Evolutionary conservation across 78 protist genomes (phyloP).

Genomic region (Planoprotostelium fungivorum): DNA sequence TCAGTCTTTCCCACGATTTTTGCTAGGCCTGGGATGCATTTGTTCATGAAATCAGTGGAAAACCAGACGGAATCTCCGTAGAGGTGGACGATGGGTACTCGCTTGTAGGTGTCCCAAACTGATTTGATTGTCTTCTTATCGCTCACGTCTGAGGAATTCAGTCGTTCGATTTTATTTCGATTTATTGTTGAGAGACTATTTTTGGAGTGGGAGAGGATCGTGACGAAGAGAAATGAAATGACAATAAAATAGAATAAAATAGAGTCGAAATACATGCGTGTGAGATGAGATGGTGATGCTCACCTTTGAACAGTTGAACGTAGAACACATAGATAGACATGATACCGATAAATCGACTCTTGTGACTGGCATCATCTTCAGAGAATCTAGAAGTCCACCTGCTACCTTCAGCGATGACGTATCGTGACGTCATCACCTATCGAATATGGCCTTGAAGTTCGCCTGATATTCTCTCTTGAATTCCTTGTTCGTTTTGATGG

Average conservation of each 20-base stretch:
- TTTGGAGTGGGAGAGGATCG: too few species aligned
- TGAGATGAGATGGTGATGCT: too few species aligned
- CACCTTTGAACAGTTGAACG: slow-evolving; percentile 29
- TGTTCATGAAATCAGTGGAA: slow-evolving; percentile 40
- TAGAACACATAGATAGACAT: slow-evolving; percentile 46
- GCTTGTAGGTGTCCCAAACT: slow-evolving; percentile 34
- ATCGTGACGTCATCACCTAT: background rate
- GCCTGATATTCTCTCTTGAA: slow-evolving; percentile 37
- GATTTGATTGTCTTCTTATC: slow-evolving; percentile 50
- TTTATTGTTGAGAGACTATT: too few species aligned
- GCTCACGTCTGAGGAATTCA: slow-evolving; percentile 8
- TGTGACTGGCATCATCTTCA: slow-evolving; percentile 23
- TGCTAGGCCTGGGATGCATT: slow-evolving; percentile 26
- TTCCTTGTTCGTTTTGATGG: slow-evolving; percentile 16
- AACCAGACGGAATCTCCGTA: slow-evolving; percentile 43
- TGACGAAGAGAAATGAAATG: too few species aligned
- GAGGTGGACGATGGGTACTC: slow-evolving; percentile 50
- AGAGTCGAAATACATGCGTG: too few species aligned
- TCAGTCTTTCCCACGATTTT: slow-evolving; percentile 13
- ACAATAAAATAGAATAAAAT: too few species aligned
- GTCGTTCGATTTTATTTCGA: too few species aligned
- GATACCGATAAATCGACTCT: slow-evolving; percentile 47
- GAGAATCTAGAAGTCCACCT: too few species aligned
- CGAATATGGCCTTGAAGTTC: slow-evolving; percentile 21
- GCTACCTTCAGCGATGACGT: too few species aligned